Conservation (phyloP, 75 land plant species). For the Pinus tabuliformis region DNA sequence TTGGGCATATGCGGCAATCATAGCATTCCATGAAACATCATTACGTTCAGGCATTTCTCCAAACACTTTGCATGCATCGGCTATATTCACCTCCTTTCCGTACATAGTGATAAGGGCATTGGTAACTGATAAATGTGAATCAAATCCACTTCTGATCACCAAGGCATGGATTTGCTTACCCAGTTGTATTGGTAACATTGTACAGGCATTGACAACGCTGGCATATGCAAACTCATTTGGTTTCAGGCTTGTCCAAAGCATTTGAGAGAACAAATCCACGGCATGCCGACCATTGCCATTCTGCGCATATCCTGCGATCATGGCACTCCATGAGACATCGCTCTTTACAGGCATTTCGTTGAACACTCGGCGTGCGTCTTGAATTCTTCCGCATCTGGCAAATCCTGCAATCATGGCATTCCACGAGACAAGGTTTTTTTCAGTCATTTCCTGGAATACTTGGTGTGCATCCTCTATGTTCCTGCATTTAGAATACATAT, state of each 20-base stretch:
- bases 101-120: too few relatives aligned
- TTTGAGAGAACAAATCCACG: not conserved
- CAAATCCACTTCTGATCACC: not conserved
- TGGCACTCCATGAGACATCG: slow-evolving; percentile 28
- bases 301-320: slow-evolving; percentile 22
- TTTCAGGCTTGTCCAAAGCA: not conserved
- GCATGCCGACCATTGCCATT: not conserved
- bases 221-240: not conserved
- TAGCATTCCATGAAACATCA: too few relatives aligned
- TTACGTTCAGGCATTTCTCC: too few relatives aligned
- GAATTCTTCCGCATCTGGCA: slow-evolving; percentile 26
- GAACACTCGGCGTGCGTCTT: slow-evolving; percentile 27
- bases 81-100: too few relatives aligned
- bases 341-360: slow-evolving; percentile 8
- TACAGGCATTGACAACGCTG: not conserved
- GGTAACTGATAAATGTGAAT: not conserved
- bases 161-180: not conserved
- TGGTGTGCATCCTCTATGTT: not conserved
- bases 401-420: slow-evolving; percentile 37
- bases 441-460: slow-evolving; percentile 14
- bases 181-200: not conserved
- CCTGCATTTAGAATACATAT: slow-evolving; percentile 10
- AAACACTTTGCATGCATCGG: too few relatives aligned
- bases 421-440: not conserved
- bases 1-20: too few relatives aligned